Evolutionary conservation across 1,284 basidiomycete genomes (phyloP).

Genomic region (Puccinia coronata): DNA sequence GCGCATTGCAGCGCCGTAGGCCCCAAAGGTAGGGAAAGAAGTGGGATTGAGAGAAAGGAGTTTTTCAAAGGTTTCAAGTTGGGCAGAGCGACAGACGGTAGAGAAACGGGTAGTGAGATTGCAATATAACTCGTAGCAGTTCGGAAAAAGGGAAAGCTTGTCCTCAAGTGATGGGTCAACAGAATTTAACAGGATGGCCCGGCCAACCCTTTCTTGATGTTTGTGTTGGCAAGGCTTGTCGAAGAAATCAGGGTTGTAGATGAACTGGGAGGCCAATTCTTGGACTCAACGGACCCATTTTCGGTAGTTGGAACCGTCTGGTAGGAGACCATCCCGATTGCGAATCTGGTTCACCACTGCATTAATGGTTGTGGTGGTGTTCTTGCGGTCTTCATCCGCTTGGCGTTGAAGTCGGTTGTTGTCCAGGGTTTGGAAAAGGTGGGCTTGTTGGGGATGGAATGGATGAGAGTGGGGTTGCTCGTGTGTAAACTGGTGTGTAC

Average conservation of each 20-base stretch:
- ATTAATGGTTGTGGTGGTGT: no score
- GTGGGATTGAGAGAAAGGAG: no score
- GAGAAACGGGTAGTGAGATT: neutral
- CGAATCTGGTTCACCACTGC: neutral
- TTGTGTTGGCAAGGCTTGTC: neutral
- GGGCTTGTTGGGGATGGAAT: no score
- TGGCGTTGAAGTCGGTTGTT: no score
- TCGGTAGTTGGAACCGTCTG: neutral
- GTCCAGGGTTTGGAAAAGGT: no score
- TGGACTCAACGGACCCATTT: neutral
- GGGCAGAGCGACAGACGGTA: neutral
- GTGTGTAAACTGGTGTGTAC: no score
- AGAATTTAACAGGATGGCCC: neutral
- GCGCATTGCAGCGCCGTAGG: no score
- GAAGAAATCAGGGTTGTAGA: neutral
- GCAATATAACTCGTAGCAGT: neutral
- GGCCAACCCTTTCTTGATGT: neutral
- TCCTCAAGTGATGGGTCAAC: neutral
- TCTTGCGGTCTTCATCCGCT: no score
- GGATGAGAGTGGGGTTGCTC: no score
- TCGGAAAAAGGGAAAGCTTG: neutral
- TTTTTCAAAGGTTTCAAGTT: no score
- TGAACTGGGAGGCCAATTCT: neutral
- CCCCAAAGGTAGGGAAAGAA: no score
- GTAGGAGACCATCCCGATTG: neutral